Base-by-base conservation (phyloP, 352 stramenopile species). In the Phytophthora crassamura region DNA sequence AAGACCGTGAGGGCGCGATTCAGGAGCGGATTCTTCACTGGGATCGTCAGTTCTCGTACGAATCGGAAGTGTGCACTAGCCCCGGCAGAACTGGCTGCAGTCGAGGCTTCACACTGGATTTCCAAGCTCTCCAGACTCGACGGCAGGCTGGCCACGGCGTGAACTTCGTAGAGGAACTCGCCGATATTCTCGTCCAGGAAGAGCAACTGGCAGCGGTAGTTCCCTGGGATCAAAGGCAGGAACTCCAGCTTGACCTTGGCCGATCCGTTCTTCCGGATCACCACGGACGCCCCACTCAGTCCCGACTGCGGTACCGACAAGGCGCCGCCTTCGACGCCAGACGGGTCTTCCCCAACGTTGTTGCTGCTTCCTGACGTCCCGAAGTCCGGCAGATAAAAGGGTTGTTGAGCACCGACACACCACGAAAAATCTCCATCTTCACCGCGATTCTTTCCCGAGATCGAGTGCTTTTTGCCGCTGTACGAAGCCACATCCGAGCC, bases 121-220 rank as follows among this genome's bases (percentile, higher is more conserved):
- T 90, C 78, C 5, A 98, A 55, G 6, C 74, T 89, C 48, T 97
- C 91, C 6, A 91, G 66, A 47, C 67, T 83, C 2, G 69, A 40
- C 3, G 95, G 95, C 4, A 98, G 72, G 25, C 84, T 85, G 5
- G 93, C 90, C 2, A 85, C 79, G 0, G 77, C 93, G 18, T 92
- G 75, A 3, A 98, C 71, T 58, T 98, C 91, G 56, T 98, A 97
- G 48, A 96, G 78, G 53, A 98, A 98, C 58, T 98, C 93, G n/a
- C 95, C 95, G 3, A 97, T 79, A 15, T 91, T 90, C 35, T 98
- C 86, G 47, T 98, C 91, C 16, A 98, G 38, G 16, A 98, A 94
- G 0, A 98, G 69, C 6, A 98, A 43, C 51, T 97, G 88, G 49
- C 89, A 98, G 20, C 82, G 86, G 78, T 97, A 98, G 30, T 78